Evolutionary conservation across 805 yeast genomes (phyloP), one percentile per base, ranked within the genome.

Genomic region (Starmerella stellata): DNA sequence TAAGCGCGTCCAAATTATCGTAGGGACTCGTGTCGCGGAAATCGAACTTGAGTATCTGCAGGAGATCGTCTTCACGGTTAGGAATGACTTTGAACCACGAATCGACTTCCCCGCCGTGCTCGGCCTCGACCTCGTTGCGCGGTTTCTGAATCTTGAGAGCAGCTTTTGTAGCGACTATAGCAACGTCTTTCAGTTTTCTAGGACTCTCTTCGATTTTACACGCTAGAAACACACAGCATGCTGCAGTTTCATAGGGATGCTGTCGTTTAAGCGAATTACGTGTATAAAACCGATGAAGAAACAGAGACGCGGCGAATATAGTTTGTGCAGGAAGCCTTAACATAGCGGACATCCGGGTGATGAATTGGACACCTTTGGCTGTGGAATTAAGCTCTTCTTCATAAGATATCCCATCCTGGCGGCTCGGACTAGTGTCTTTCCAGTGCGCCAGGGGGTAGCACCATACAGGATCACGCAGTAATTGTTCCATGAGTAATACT

Each of bases 171-270:
- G 71, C 65, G 4, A 62, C 60, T n/a, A 61, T 58, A 17, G 68
- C 70, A 4, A 71, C 60, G 38, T 70, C 74, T 30, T 63, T 52
- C 21, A 70, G 51, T 29, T 63, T 52, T 21, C 75, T 57, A 25
- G 65, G 60, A 23, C 70, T 60, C 40, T 70, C 76, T 38, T 70
- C 73, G 5, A 69, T 62, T 43, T 70, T 70, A 38, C 70, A 60
- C 3, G 74, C 74, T 20, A 70, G 53, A 45, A 70, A 70, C 15
- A 71, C 45, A 23, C 68, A 53, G 2, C 72, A 62, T 1, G 70
- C 72, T 0, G 65, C 74, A 5, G 65, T 57, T 41, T 71, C 72
- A 44, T 64, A 71, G 37, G 64, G 63, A 42, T 69, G 74, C 43
- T 56, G 56, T 32, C 56, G 51, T 30, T 55, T 53, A 36, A 69